A percentile compares a stretch with the other conserved stretches of the same genome.
phyloP scores from a whole-genome alignment of 192 early-diverging fungal species.

The Entomortierella lignicola region DNA sequence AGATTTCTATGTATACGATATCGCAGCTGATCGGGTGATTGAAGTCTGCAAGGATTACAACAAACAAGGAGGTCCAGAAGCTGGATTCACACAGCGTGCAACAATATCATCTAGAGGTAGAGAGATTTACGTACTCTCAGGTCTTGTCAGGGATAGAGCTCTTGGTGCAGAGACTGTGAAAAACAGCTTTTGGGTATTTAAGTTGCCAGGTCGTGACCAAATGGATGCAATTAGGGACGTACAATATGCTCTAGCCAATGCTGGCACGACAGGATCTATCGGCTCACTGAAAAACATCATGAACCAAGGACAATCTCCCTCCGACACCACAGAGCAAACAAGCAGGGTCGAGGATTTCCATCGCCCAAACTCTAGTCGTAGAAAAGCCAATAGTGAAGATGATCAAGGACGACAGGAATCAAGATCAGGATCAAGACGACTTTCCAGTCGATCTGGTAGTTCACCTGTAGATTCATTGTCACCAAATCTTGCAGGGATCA shows the following conservation, averaged over 20 bases:
- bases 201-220: slow-evolving; percentile 56
- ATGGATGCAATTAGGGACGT: slow-evolving; percentile 46
- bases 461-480: background rate
- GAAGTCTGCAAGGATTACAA: slow-evolving; percentile 83
- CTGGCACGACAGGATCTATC: slow-evolving; percentile 26
- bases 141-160: slow-evolving; percentile 68
- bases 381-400: slow-evolving; percentile 8
- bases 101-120: slow-evolving; percentile 82
- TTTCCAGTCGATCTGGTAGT: background rate
- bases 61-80: slow-evolving; percentile 80
- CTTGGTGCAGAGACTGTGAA: slow-evolving; percentile 71
- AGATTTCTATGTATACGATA: slow-evolving; percentile 88
- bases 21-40: slow-evolving; percentile 80
- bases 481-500: background rate
- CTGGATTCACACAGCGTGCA: slow-evolving; percentile 85
- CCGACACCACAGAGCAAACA: slow-evolving; percentile 7
- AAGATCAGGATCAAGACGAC: background rate
- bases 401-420: slow-evolving; percentile 5
- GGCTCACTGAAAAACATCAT: slow-evolving; percentile 52
- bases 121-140: slow-evolving; percentile 89
- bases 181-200: slow-evolving; percentile 85
- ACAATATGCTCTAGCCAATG: slow-evolving; percentile 20
- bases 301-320: slow-evolving; percentile 26
- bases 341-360: background rate
- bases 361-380: background rate